Evolutionary conservation across 2,329 filamentous ascomycete genomes (phyloP), one percentile per base, ranked within the genome.

Genomic region (Aureobasidium leucospermi): DNA sequence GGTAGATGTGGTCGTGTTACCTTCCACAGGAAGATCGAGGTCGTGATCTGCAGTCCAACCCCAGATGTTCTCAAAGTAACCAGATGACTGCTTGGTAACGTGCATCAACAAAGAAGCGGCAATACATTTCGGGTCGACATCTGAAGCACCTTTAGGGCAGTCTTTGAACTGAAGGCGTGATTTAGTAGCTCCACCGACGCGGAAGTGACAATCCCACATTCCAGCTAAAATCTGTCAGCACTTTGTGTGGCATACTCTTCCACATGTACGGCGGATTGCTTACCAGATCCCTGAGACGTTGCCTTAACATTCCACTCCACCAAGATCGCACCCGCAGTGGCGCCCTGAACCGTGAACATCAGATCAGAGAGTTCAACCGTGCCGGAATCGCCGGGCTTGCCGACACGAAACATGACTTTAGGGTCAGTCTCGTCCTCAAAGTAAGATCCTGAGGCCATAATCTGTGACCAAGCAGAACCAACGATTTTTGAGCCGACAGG

Each of bases 11-110:
- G 68, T 65, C 6, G 36, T n/a, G 28, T 10, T 8, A 1, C 29
- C 46, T 4, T n/a, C 13, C 4, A 6, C 47, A 23, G 13, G 8
- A 8, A 76, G 78, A 52, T 77, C 73, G 13, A 83, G 71, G 61
- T 78, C 77, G 69, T 84, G 81, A 63, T 84, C 81, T 0, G 79
- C 78, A 2, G 76, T 74, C 78, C 78, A 81, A 65, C 74, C 76
- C 80, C 78, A 82, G 60, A 75, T 72, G 61, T 80, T 81, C 65
- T 84, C 81, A 52, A 83, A 74, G 63, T 83, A 83, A 6, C 75
- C 75, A 1, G 77, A 77, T 0, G 76, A 76, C 0, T 70, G 70
- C 8, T 68, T 61, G 0, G 76, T 76, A 6, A 84, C 69, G 64
- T 85, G 80, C 31, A 85, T 67, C 58, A 81, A 68, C 46, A 71